Evolutionary conservation across 192 early-diverging fungal species (phyloP).

Genomic region (Gamsiella multidivaricata): DNA sequence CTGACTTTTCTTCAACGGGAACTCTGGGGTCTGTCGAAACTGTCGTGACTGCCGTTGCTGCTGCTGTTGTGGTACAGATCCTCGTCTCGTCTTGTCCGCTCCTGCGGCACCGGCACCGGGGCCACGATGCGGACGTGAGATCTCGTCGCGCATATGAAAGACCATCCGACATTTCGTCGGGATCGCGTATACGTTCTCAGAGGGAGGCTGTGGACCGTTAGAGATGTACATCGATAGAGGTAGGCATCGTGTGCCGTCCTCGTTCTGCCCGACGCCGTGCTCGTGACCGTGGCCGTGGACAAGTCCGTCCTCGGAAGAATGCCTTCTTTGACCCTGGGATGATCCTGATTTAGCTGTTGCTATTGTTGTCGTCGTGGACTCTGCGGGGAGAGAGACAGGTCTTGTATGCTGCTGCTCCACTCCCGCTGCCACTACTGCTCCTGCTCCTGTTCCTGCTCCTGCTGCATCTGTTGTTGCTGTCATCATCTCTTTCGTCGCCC

Average conservation of each 20-base stretch:
- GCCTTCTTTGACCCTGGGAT: constrained; percentile 10
- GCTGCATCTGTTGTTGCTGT: no score
- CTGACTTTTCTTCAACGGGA: constrained; percentile 4
- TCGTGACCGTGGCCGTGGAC: no score
- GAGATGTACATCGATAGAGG: not conserved
- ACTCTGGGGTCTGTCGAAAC: not conserved
- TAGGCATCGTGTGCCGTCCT: no score
- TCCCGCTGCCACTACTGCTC: no score
- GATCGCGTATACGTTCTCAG: constrained; percentile 12
- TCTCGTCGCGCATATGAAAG: constrained; percentile 47
- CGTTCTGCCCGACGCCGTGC: no score
- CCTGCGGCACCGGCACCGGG: no score
- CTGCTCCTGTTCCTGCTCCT: no score
- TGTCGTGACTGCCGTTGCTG: constrained; percentile 11
- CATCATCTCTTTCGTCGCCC: no score
- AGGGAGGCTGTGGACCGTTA: not conserved
- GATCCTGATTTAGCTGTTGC: not conserved
- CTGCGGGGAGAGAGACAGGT: no score
- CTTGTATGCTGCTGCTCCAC: not conserved
- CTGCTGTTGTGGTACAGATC: constrained; percentile 6
- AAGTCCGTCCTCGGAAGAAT: constrained; percentile 35
- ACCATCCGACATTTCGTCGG: constrained; percentile 40
- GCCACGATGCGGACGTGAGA: no score
- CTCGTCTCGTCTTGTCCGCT: constrained; percentile 14
- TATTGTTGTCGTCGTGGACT: not conserved